A percentile compares a stretch with the other conserved stretches of the same genome.
phyloP scores from a whole-genome alignment of 164 flowering plant species.

The Macadamia tetraphylla region DNA sequence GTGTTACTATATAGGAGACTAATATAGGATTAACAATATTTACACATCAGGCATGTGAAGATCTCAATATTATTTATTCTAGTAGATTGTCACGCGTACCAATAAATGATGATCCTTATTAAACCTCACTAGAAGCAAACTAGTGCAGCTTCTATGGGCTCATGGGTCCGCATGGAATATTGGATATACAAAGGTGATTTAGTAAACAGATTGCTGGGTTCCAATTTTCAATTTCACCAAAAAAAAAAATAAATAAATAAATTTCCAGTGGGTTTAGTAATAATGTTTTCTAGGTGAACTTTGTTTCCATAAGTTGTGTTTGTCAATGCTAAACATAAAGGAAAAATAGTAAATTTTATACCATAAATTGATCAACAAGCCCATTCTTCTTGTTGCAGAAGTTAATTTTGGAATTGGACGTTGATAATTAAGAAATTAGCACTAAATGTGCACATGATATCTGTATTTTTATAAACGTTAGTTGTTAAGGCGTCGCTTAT shows the following conservation, averaged over 20 bases:
- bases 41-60: too few relatives aligned
- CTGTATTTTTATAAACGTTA: too few relatives aligned
- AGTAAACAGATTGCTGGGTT: neutral
- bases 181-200: conserved; percentile 95
- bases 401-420: neutral
- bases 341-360: conserved; percentile 68
- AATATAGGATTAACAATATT: too few relatives aligned
- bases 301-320: conserved; percentile 52
- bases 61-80: neutral
- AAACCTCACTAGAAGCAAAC: conserved; percentile 39
- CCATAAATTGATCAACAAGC: conserved; percentile 84
- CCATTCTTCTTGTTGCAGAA: neutral
- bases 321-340: conserved; percentile 50
- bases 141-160: conserved; percentile 42
- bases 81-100: conserved; percentile 49
- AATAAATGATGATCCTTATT: conserved; percentile 52
- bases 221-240: neutral
- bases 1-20: too few relatives aligned
- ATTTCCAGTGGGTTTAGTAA: neutral
- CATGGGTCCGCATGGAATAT: conserved; percentile 81
- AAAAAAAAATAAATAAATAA: too few relatives aligned
- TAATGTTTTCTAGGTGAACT: neutral
- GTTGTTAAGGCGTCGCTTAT: too few relatives aligned
- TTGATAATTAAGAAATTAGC: neutral
- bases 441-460: too few relatives aligned